Percentiles rank a stretch among this genome's conserved stretches.
Conservation (phyloP, 1,139 yeast genomes). For the Hyphopichia fennica region DNA sequence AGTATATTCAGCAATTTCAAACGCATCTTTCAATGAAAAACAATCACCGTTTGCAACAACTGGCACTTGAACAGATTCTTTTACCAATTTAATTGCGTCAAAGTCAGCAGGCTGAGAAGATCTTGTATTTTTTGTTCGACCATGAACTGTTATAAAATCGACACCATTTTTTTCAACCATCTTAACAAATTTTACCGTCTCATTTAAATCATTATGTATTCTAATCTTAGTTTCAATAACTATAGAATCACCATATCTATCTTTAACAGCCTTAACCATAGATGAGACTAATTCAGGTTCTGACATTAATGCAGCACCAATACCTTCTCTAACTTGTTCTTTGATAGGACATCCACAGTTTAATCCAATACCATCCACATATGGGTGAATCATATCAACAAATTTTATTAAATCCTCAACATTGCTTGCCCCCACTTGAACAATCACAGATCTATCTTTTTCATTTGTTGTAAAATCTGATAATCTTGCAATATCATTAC, state of each 20-base stretch:
- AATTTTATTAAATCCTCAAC: slow-evolving; percentile 80
- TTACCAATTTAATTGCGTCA: slow-evolving; percentile 74
- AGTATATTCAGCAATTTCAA: slow-evolving; percentile 59
- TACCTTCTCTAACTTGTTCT: slow-evolving; percentile 93
- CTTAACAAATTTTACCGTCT: slow-evolving; percentile 72
- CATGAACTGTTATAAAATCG: slow-evolving; percentile 92
- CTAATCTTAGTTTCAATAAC: slow-evolving; percentile 90
- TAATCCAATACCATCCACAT: slow-evolving; percentile 89
- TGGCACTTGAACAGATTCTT: slow-evolving; percentile 64
- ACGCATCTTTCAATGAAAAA: slow-evolving; percentile 63
- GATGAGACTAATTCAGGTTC: slow-evolving; percentile 77
- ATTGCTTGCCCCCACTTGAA: slow-evolving; percentile 91
- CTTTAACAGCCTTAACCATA: slow-evolving; percentile 83
- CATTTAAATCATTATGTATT: slow-evolving; percentile 71
- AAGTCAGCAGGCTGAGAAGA: slow-evolving; percentile 80
- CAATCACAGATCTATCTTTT: slow-evolving; percentile 69
- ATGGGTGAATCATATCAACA: slow-evolving; percentile 85
- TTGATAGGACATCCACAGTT: slow-evolving; percentile 98
- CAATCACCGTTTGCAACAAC: slow-evolving; percentile 97
- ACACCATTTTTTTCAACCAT: slow-evolving; percentile 84
- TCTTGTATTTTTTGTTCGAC: slow-evolving; percentile 81
- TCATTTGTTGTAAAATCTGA: slow-evolving; percentile 83
- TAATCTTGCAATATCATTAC: slow-evolving; percentile 76
- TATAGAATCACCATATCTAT: slow-evolving; percentile 63
- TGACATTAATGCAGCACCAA: slow-evolving; percentile 92